A percentile compares a stretch with the other conserved stretches of the same genome.
Evolutionary conservation across 768 basidiomycete species (phyloP).

Genomic region (Cyclocybe aegerita): DNA sequence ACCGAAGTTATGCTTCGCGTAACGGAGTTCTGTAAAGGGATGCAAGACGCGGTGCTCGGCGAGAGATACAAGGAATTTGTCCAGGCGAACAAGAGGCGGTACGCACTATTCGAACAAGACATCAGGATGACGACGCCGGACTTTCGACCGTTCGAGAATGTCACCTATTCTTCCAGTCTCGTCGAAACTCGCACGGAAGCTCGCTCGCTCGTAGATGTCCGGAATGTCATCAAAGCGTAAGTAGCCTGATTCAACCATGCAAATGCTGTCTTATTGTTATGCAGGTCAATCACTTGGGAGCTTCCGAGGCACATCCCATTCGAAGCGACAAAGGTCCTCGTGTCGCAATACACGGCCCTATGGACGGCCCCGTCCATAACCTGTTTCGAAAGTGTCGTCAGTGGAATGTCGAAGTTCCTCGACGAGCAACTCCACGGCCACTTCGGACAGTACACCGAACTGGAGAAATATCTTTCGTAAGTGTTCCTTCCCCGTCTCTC

Average conservation of each 20-base stretch:
- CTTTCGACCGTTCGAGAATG: constrained; percentile 26
- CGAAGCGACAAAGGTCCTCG: constrained; percentile 28
- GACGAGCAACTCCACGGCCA: constrained; percentile 18
- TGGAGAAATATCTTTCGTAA: constrained; percentile 27
- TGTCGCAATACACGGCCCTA: constrained; percentile 22
- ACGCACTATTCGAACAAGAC: constrained; percentile 26
- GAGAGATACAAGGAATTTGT: constrained; percentile 22
- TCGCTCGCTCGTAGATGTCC: constrained; percentile 21
- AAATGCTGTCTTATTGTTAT: neutral
- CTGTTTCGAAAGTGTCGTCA: constrained; percentile 30
- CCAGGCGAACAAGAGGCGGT: constrained; percentile 27
- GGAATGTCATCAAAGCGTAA: constrained; percentile 27
- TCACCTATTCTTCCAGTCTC: neutral
- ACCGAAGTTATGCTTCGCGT: constrained; percentile 46
- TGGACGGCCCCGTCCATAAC: constrained; percentile 26
- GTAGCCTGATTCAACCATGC: neutral
- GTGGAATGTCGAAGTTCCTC: constrained; percentile 10
- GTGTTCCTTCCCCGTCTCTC: neutral
- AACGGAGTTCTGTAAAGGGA: constrained; percentile 41
- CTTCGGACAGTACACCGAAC: constrained; percentile 29
- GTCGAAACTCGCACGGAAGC: constrained; percentile 3
- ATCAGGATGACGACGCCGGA: constrained; percentile 33
- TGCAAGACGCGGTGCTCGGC: constrained; percentile 25
- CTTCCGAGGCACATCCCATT: constrained; percentile 34
- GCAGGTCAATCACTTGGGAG: constrained; percentile 37